phyloP scores from a whole-genome alignment of 495 filamentous ascomycete species.

The Penicillium desertorum region DNA sequence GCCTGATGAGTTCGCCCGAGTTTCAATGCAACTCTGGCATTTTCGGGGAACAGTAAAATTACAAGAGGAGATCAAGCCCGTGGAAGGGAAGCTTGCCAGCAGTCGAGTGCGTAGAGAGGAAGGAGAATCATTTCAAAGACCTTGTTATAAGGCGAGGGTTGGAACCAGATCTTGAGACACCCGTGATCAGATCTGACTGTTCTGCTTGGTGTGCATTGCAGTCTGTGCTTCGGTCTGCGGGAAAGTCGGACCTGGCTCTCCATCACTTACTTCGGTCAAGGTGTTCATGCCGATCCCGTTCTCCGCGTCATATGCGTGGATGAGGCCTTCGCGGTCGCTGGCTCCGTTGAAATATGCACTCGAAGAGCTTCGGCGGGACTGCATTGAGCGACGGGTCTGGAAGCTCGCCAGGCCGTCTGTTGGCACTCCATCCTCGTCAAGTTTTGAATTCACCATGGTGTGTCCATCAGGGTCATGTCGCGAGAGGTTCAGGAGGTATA shows the following conservation, averaged over 20 bases:
- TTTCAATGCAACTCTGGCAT: constrained; percentile 26
- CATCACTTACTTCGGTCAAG: constrained; percentile 70
- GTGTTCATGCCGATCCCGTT: constrained; percentile 64
- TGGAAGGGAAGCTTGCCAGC: constrained; percentile 13
- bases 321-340: constrained; percentile 73
- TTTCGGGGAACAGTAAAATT: constrained; percentile 39
- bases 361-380: constrained; percentile 69
- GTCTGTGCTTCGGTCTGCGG: constrained; percentile 31
- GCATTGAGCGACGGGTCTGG: constrained; percentile 90
- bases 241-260: constrained; percentile 46
- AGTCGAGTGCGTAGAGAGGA: constrained; percentile 4
- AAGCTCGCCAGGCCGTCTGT: constrained; percentile 88
- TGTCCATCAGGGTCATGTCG: constrained; percentile 84
- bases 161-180: constrained; percentile 3
- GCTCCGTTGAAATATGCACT: constrained; percentile 54
- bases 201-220: constrained; percentile 39
- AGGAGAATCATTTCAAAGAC: constrained; percentile 19
- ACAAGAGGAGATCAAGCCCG: constrained; percentile 24
- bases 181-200: constrained; percentile 35
- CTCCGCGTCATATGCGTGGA: constrained; percentile 78
- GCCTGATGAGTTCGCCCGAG: constrained; percentile 30
- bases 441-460: constrained; percentile 60
- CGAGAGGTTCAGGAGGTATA: constrained; percentile 94
- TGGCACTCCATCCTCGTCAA: constrained; percentile 71
- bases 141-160: constrained; percentile 20